Base-by-base conservation (phyloP, 2,329 filamentous ascomycete genomes). In the Leptographium radiaticola region DNA sequence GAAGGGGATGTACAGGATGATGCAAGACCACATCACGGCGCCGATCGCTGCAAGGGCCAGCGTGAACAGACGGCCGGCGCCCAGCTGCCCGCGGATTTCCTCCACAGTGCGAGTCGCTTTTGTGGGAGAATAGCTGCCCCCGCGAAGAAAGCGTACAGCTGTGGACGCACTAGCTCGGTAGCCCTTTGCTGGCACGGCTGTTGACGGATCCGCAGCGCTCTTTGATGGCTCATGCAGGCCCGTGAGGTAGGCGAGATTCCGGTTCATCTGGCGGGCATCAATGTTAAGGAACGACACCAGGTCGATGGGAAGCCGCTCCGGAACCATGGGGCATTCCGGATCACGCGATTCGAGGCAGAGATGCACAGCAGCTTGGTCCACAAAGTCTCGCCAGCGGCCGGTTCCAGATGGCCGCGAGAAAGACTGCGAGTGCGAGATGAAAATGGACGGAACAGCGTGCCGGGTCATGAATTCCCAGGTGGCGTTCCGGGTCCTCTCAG, bases 231-330 rank as follows among this genome's bases (percentile, higher is more conserved):
- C 63, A 13, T 61, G 58, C 34, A 72, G 60, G 4, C 68, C 68
- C 9, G 74, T 75, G 42, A 77, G 62, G 54, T 71, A 72, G n/a
- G 74, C 72, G 25, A 77, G 62, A 57, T 76, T 75, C 55, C 74
- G 68, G 60, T 77, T 77, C 69, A 77, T 72, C 62, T 77, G 75
- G 49, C 74, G 67, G 33, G 72, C 69, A 59, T 77, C 74, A 55
- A 77, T 71, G 55, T 73, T 73, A 54, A 73, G 64, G 58, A 77
- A 77, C 12, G 72, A 74, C 2, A 62, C 61, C 18, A 75, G 62
- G 57, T 77, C 74, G 52, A 77, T 72, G 8, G 75, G 74, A 16
- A 75, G 62, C 42, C 72, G 67, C 53, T 68, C 66, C 52, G 71
- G 66, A 25, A 68, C 62, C 18, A 66, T 63, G 33, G 60, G 65